Evolutionary conservation across 768 basidiomycete genomes (phyloP).

Genomic region (Amanita exitialis): DNA sequence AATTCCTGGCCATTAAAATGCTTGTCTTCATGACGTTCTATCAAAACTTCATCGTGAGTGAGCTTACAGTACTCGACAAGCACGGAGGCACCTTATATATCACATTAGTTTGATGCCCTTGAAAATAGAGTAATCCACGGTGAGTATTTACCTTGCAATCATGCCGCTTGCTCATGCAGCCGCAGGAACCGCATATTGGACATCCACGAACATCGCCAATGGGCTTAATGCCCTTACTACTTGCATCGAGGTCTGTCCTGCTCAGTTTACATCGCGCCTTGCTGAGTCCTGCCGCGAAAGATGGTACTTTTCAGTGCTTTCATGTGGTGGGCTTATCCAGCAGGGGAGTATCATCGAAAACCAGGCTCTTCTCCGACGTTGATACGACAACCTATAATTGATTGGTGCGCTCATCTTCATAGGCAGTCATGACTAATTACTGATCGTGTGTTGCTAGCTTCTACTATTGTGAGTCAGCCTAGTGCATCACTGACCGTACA

Average conservation of each 20-base stretch:
- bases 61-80: background rate
- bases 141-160: slow-evolving; percentile 13
- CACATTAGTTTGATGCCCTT: slow-evolving; percentile 42
- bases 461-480: background rate
- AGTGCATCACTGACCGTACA: background rate
- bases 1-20: slow-evolving; percentile 75
- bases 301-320: slow-evolving; percentile 63
- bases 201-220: slow-evolving; percentile 63
- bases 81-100: too few relatives aligned
- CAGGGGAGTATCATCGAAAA: slow-evolving; percentile 45
- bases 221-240: slow-evolving; percentile 67
- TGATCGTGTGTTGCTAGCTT: background rate
- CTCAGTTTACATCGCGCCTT: background rate
- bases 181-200: slow-evolving; percentile 61
- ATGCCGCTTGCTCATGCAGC: background rate
- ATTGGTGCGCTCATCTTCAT: slow-evolving; percentile 24
- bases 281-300: slow-evolving; percentile 21
- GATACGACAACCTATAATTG: slow-evolving; percentile 54
- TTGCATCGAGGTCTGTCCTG: slow-evolving; percentile 52
- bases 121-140: slow-evolving; percentile 54
- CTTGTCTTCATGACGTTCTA: slow-evolving; percentile 76
- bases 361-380: slow-evolving; percentile 30
- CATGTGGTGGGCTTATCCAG: slow-evolving; percentile 71
- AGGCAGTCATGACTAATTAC: background rate
- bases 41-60: slow-evolving; percentile 52